Evolutionary conservation across 208 protist genomes (phyloP).

Genomic region (Trypanosoma avium): DNA sequence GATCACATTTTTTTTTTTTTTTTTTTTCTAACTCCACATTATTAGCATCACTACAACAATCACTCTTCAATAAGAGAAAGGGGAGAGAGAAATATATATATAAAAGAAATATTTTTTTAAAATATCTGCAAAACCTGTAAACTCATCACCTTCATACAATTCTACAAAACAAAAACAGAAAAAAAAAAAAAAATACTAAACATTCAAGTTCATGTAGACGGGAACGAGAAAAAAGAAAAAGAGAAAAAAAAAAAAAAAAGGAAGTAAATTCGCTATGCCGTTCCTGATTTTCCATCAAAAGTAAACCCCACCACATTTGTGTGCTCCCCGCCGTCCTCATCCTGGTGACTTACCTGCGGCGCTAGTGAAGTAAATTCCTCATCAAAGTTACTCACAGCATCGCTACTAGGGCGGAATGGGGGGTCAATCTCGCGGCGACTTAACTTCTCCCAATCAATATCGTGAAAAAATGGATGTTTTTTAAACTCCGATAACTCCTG

Average conservation of each 20-base stretch:
- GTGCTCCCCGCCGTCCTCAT: slow-evolving; percentile 31
- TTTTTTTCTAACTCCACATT: too few species aligned
- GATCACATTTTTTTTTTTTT: too few species aligned
- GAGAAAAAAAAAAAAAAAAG: slow-evolving; percentile 23
- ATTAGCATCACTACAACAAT: too few species aligned
- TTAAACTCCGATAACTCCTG: slow-evolving; percentile 83
- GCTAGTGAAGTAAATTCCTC: slow-evolving; percentile 63
- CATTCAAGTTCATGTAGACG: too few species aligned
- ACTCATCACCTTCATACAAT: too few species aligned
- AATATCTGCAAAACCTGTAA: too few species aligned
- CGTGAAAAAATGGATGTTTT: slow-evolving; percentile 81
- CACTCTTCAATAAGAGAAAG: too few species aligned
- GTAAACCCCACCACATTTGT: slow-evolving; percentile 65
- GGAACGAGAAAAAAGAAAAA: neutral
- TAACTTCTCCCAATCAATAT: slow-evolving; percentile 69
- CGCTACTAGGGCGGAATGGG: slow-evolving; percentile 67
- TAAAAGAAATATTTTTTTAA: too few species aligned
- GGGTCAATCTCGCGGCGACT: slow-evolving; percentile 60
- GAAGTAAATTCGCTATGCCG: slow-evolving; percentile 8
- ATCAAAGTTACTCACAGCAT: slow-evolving; percentile 82
- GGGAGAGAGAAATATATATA: too few species aligned
- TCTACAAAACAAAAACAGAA: neutral
- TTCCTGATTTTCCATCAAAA: slow-evolving; percentile 45
- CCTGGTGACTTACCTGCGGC: slow-evolving; percentile 29
- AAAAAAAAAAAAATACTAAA: neutral